Evolutionary conservation across 2,329 filamentous ascomycete species (phyloP).

Genomic region (Botryotinia convoluta): DNA sequence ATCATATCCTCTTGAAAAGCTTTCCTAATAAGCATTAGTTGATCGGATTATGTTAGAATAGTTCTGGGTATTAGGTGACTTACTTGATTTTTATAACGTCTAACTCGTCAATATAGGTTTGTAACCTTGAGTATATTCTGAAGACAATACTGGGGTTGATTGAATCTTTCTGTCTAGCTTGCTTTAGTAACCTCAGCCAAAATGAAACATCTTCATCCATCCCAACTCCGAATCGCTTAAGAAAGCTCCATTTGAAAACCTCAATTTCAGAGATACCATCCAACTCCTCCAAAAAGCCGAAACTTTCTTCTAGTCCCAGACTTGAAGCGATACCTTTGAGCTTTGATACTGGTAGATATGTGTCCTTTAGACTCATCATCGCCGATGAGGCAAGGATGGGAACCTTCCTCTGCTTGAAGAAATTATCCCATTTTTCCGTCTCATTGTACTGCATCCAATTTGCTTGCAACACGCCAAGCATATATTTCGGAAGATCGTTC

Average conservation of each 20-base stretch:
- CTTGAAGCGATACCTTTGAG: fast-evolving
- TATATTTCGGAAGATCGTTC: fast-evolving
- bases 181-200: neutral
- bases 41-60: neutral
- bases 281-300: neutral
- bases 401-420: fast-evolving
- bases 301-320: neutral
- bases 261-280: neutral
- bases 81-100: neutral
- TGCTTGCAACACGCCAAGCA: neutral
- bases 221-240: neutral
- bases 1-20: neutral
- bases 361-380: fast-evolving
- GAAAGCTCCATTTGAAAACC: neutral
- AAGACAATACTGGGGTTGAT: neutral
- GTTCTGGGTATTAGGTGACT: fast-evolving
- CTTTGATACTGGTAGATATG: neutral
- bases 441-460: neutral
- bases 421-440: neutral
- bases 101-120: neutral
- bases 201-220: neutral
- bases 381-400: neutral
- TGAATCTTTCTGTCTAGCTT: neutral
- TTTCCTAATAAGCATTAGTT: neutral
- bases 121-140: neutral